Evolutionary conservation across 176 grass and related monocot species (phyloP).

Genomic region (Saccharum officinarum): DNA sequence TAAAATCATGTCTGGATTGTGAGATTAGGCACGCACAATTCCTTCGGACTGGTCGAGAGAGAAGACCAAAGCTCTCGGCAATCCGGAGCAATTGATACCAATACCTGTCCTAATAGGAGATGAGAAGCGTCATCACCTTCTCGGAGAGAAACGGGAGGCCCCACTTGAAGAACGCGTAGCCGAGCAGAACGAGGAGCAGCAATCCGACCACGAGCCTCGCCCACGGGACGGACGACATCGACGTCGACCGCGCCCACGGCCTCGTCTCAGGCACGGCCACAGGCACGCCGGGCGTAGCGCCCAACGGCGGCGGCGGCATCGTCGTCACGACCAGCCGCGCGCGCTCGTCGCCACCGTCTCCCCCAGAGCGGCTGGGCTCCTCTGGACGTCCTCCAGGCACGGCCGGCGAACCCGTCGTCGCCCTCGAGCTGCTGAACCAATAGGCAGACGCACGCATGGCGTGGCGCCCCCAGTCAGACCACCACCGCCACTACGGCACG

Average conservation of each 20-base stretch:
- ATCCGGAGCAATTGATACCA: not conserved
- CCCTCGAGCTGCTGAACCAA: conserved; percentile 29
- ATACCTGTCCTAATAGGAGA: not conserved
- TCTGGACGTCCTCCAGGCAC: not conserved
- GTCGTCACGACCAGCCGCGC: conserved; percentile 31
- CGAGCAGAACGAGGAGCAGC: conserved; percentile 37
- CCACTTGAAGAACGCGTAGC: conserved; percentile 66
- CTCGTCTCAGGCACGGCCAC: not conserved
- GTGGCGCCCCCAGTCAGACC: not conserved
- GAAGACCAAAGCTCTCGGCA: not conserved
- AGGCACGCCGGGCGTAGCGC: not conserved
- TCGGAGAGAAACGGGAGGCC: conserved; percentile 84
- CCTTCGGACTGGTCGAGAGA: not conserved
- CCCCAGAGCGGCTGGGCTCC: not conserved
- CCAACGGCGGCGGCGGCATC: not conserved
- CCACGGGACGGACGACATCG: conserved; percentile 44
- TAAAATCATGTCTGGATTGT: not conserved
- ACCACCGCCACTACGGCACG: not conserved
- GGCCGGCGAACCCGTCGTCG: not conserved
- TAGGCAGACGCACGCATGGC: not conserved
- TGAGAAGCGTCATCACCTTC: conserved; percentile 58
- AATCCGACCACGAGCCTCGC: conserved; percentile 44
- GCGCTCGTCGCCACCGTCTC: not conserved
- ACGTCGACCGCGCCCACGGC: conserved; percentile 14
- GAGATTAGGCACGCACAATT: not conserved